Conservation (phyloP, 257 asterid genomes). For the Mitragyna speciosa region DNA sequence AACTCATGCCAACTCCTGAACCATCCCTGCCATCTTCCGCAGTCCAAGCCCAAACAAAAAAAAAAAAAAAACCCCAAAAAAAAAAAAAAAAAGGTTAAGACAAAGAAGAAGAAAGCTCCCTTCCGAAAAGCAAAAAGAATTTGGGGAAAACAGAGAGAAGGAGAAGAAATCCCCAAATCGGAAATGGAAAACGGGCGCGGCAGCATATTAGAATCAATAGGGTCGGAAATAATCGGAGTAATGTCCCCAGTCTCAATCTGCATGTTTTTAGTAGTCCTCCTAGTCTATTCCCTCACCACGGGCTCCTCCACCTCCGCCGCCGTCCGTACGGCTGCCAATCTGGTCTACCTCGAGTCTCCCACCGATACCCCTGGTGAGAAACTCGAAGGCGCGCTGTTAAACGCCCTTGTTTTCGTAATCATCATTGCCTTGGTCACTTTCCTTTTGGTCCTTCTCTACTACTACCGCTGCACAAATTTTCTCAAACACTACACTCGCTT, state of each 20-base stretch:
- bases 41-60: too few relatives aligned
- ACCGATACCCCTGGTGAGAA: constrained; percentile 69
- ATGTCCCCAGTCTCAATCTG: constrained; percentile 96
- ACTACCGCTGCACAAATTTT: constrained; percentile 79
- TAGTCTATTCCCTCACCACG: constrained; percentile 67
- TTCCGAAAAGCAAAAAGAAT: too few relatives aligned
- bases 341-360: constrained; percentile 76
- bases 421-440: constrained; percentile 72
- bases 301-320: constrained; percentile 36
- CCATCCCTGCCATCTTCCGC: too few relatives aligned
- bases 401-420: constrained; percentile 77
- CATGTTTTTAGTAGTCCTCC: constrained; percentile 89
- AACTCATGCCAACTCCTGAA: too few relatives aligned
- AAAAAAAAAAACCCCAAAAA: too few relatives aligned
- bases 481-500: constrained; percentile 79
- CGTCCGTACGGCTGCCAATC: constrained; percentile 83
- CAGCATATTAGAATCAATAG: constrained; percentile 71
- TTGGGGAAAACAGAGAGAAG: too few relatives aligned
- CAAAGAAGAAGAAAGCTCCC: too few relatives aligned
- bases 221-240: constrained; percentile 81
- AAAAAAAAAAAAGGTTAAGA: too few relatives aligned
- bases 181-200: constrained; percentile 61
- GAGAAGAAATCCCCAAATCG: not conserved
- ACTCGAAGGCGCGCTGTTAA: constrained; percentile 76
- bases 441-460: constrained; percentile 74